Conservation (phyloP, 2,329 filamentous ascomycete species). For the Nemania bipapillata region DNA sequence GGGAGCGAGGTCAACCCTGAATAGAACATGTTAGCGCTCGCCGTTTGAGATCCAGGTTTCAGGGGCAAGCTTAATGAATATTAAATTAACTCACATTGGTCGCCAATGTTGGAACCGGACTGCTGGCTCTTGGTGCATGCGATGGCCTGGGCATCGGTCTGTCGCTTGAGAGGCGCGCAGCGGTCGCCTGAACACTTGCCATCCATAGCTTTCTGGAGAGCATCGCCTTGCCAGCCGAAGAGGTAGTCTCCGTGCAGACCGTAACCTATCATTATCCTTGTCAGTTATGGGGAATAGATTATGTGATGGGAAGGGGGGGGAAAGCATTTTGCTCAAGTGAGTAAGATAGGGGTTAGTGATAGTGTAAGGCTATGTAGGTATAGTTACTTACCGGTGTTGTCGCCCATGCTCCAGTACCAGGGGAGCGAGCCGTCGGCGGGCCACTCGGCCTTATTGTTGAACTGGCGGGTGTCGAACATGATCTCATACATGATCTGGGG, state of each 20-base stretch:
- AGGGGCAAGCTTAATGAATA: not conserved
- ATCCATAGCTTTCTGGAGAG: slow-evolving; percentile 53
- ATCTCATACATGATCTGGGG: slow-evolving; percentile 58
- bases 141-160: slow-evolving; percentile 49
- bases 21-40: slow-evolving; percentile 16
- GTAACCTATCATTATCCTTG: slow-evolving; percentile 42
- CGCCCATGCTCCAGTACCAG: slow-evolving; percentile 50
- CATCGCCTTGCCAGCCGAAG: slow-evolving; percentile 55
- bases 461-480: slow-evolving; percentile 54
- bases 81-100: slow-evolving; percentile 42
- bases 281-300: not conserved
- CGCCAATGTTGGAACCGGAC: slow-evolving; percentile 44
- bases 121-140: slow-evolving; percentile 48
- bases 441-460: slow-evolving; percentile 52
- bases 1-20: slow-evolving; percentile 37
- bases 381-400: slow-evolving; percentile 44
- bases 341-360: too few species aligned
- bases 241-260: slow-evolving; percentile 55
- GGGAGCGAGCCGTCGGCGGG: slow-evolving; percentile 51
- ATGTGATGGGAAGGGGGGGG: not conserved
- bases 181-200: slow-evolving; percentile 52
- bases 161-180: slow-evolving; percentile 48
- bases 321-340: too few species aligned
- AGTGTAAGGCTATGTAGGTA: not conserved
- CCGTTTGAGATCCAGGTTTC: not conserved